phyloP scores from a whole-genome alignment of 768 basidiomycete species.

The Leucocoprinus sp. region DNA sequence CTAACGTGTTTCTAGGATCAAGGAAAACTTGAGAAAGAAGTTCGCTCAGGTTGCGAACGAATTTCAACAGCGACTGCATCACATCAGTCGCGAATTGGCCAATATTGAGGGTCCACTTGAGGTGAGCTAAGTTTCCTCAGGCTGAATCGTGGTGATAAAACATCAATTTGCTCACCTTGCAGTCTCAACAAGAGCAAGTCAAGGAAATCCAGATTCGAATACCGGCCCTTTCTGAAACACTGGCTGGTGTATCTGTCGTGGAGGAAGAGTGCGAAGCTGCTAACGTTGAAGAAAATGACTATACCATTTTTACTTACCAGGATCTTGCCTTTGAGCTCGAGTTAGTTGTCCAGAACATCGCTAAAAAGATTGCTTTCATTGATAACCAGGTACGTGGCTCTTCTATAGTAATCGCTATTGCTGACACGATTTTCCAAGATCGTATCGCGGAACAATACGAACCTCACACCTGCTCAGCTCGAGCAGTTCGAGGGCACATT shows the following conservation, averaged over 20 bases:
- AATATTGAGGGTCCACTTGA: constrained; percentile 71
- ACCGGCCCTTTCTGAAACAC: constrained; percentile 50
- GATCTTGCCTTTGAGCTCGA: constrained; percentile 88
- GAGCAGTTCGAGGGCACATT: constrained; percentile 98
- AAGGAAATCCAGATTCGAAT: constrained; percentile 59
- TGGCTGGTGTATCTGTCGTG: constrained; percentile 48
- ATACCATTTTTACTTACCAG: constrained; percentile 82
- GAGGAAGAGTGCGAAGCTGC: constrained; percentile 77
- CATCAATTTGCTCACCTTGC: neutral
- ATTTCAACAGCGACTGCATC: constrained; percentile 60
- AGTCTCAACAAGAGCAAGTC: constrained; percentile 72
- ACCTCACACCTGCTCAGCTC: constrained; percentile 89
- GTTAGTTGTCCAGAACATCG: constrained; percentile 69
- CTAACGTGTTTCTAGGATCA: constrained; percentile 49
- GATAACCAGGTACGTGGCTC: constrained; percentile 75
- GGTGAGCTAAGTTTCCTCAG: constrained; percentile 30
- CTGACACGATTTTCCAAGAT: constrained; percentile 42
- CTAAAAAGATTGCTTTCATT: constrained; percentile 90
- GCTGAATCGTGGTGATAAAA: neutral
- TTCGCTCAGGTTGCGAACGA: constrained; percentile 75
- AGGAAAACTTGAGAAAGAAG: constrained; percentile 66
- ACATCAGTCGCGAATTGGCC: constrained; percentile 64
- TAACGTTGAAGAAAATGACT: constrained; percentile 96
- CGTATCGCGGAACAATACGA: constrained; percentile 88
- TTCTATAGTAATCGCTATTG: neutral